Percentiles rank a stretch among this genome's conserved stretches.
Evolutionary conservation across 805 yeast genomes (phyloP).

Genomic region (Metschnikowia santaceciliae): DNA sequence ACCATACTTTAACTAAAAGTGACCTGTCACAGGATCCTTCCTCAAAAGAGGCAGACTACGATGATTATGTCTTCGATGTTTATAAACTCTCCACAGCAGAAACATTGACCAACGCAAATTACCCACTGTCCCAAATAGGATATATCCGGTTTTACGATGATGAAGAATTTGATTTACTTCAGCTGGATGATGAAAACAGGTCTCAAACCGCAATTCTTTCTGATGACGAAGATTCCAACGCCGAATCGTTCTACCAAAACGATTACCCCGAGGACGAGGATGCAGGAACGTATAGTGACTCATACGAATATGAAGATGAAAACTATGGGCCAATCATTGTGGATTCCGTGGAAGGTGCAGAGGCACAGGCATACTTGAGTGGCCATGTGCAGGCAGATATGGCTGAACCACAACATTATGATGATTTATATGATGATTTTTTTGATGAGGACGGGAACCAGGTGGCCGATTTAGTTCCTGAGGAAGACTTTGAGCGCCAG

Average conservation of each 20-base stretch:
- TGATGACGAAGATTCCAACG: conserved; percentile 83
- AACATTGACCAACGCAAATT: conserved; percentile 45
- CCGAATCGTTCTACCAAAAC: conserved; percentile 86
- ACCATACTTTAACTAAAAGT: too few relatives aligned
- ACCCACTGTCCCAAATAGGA: conserved; percentile 48
- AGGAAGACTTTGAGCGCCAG: conserved; percentile 36
- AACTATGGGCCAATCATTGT: conserved; percentile 12
- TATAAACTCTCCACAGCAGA: conserved; percentile 40
- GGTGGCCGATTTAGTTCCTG: conserved; percentile 22
- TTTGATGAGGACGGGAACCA: conserved; percentile 34
- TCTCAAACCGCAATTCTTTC: conserved; percentile 30
- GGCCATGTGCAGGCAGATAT: conserved; percentile 20
- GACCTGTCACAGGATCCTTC: too few relatives aligned
- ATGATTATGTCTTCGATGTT: conserved; percentile 87
- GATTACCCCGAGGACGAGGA: conserved; percentile 96
- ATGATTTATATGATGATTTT: conserved; percentile 20
- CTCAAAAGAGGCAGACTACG: not conserved
- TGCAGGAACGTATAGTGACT: conserved; percentile 31
- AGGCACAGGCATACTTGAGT: conserved; percentile 14
- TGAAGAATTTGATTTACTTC: conserved; percentile 39
- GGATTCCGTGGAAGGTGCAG: conserved; percentile 12
- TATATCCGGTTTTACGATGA: conserved; percentile 55
- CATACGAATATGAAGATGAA: conserved; percentile 16
- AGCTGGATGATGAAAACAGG: conserved; percentile 38
- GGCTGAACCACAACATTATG: conserved; percentile 15